phyloP scores from a whole-genome alignment of 2,329 filamentous ascomycete species.

The Diplodia mutila region DNA sequence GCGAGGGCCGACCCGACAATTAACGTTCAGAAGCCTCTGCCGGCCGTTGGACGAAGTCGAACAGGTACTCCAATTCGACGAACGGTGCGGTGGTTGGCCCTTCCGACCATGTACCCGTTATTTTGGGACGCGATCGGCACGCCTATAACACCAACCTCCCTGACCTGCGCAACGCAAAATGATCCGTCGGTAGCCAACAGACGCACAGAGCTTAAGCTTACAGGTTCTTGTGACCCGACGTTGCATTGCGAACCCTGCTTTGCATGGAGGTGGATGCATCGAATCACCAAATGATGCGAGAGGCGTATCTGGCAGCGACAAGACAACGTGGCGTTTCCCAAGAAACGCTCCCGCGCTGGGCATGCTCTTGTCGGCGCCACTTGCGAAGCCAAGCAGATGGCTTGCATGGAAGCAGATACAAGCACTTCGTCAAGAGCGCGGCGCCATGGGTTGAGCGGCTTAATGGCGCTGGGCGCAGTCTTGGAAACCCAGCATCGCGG shows the following conservation, averaged over 20 bases:
- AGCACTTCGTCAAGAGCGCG: slow-evolving; percentile 6
- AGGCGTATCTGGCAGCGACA: neutral
- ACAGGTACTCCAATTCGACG: neutral
- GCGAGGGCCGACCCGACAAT: neutral
- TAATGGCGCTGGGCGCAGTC: slow-evolving; percentile 11
- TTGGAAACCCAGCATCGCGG: slow-evolving; percentile 6
- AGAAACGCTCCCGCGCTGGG: slow-evolving; percentile 12
- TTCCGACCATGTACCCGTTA: neutral
- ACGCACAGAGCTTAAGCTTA: neutral
- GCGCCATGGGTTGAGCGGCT: slow-evolving; percentile 2
- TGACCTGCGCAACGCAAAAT: neutral
- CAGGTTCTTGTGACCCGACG: neutral
- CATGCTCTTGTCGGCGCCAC: slow-evolving; percentile 3
- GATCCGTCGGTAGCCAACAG: neutral
- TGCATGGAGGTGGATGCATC: neutral
- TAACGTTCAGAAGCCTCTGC: neutral
- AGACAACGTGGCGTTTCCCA: neutral
- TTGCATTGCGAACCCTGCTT: neutral
- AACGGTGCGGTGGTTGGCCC: neutral
- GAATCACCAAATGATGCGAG: neutral
- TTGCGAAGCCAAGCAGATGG: neutral
- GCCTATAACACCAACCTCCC: neutral
- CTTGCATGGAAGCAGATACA: slow-evolving; percentile 11
- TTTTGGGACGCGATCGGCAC: neutral
- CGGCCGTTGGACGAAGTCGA: neutral